Percentiles rank a stretch among this genome's conserved stretches.
Evolutionary conservation across 2,329 filamentous ascomycete genomes (phyloP).

Genomic region (Parascedosporium putredinis): DNA sequence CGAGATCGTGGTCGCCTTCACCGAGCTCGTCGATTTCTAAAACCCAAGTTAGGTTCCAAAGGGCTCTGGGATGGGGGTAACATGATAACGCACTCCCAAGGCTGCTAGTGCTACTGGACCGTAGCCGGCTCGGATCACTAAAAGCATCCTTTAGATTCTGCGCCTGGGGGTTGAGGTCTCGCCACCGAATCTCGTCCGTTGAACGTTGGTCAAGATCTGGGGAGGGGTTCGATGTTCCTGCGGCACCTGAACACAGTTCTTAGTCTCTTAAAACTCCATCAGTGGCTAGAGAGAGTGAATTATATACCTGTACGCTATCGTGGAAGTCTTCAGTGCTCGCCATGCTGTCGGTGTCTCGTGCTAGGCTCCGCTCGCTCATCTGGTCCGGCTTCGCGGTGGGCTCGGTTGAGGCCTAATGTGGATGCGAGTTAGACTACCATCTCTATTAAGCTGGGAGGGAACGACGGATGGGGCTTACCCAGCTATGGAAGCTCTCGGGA

Average conservation of each 20-base stretch:
- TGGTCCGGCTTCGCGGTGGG: slow-evolving; percentile 24
- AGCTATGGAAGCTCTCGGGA: slow-evolving; percentile 69
- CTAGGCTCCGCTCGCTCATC: slow-evolving; percentile 18
- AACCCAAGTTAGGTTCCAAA: slow-evolving; percentile 3
- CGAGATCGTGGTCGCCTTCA: slow-evolving; percentile 35
- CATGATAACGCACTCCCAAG: slow-evolving; percentile 58
- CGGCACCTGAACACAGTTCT: not conserved
- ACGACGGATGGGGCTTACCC: slow-evolving; percentile 42
- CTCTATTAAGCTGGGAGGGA: no score
- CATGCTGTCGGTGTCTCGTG: not conserved
- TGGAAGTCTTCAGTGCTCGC: not conserved
- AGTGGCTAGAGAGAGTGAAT: not conserved
- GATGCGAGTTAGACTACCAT: slow-evolving; percentile 13
- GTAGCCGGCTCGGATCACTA: slow-evolving; percentile 40
- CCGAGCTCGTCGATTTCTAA: slow-evolving; percentile 38
- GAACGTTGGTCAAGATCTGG: slow-evolving; percentile 65
- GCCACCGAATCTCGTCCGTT: slow-evolving; percentile 52
- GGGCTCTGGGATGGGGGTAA: not conserved
- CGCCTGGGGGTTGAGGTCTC: slow-evolving; percentile 66
- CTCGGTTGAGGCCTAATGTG: slow-evolving; percentile 31
- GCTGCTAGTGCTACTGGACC: slow-evolving; percentile 61
- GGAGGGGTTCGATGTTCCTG: slow-evolving; percentile 46
- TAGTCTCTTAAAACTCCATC: not conserved
- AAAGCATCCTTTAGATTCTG: slow-evolving; percentile 71
- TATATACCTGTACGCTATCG: not conserved